Evolutionary conservation across 2,329 filamentous ascomycete genomes (phyloP).

Genomic region (Didymella segeticola): DNA sequence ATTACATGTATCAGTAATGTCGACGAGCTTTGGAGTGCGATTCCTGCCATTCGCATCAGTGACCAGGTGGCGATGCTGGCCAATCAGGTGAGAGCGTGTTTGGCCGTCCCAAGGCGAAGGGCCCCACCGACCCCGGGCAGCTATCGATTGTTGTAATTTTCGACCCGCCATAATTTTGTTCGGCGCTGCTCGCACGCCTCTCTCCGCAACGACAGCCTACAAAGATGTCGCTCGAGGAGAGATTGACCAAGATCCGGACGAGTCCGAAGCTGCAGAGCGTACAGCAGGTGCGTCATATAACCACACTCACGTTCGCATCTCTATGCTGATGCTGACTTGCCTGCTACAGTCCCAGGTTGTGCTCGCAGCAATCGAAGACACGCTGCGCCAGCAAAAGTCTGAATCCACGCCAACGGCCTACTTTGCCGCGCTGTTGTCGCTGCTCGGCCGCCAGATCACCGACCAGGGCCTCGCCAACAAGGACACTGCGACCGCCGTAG

Average conservation of each 20-base stretch:
- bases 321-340: conserved; percentile 27
- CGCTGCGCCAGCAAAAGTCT: conserved; percentile 85
- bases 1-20: too few species aligned
- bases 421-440: conserved; percentile 90
- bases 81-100: not conserved
- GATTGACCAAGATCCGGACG: conserved; percentile 93
- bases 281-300: conserved; percentile 72
- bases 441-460: conserved; percentile 79
- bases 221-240: conserved; percentile 75
- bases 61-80: not conserved
- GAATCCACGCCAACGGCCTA: conserved; percentile 87
- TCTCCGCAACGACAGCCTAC: conserved; percentile 27
- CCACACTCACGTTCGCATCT: too few species aligned
- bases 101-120: not conserved
- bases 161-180: conserved; percentile 11
- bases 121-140: too few species aligned
- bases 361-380: conserved; percentile 90
- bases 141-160: conserved; percentile 17
- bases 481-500: conserved; percentile 82
- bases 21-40: not conserved
- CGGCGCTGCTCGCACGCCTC: conserved; percentile 12
- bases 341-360: conserved; percentile 77
- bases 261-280: conserved; percentile 93
- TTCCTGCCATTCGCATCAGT: not conserved
- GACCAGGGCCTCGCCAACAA: conserved; percentile 73